A percentile compares a stretch with the other conserved stretches of the same genome.
Evolutionary conservation across 345 rosid genomes (phyloP).

Genomic region (Noccaea bulbosa): DNA sequence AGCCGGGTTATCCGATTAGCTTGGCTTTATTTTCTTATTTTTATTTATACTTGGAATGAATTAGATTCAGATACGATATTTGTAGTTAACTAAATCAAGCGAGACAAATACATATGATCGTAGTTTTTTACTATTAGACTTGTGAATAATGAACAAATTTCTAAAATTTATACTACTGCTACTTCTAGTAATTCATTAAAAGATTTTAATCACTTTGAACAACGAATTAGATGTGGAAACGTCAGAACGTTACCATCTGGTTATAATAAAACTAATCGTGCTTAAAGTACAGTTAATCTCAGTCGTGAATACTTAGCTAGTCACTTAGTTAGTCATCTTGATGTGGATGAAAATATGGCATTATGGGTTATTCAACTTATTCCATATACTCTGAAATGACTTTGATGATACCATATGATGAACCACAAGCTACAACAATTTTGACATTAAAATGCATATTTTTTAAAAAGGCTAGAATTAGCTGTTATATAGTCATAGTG

Average conservation of each 20-base stretch:
- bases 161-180: no score
- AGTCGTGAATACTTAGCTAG: background rate
- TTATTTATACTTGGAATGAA: no score
- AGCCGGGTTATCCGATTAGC: background rate
- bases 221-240: background rate
- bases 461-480: background rate
- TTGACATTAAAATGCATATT: background rate
- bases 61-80: background rate
- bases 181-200: no score
- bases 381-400: background rate
- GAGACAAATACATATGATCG: no score
- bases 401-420: background rate
- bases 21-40: background rate
- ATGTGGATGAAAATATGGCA: background rate
- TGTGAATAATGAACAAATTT: no score
- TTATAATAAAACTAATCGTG: background rate
- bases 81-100: background rate
- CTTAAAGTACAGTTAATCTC: background rate
- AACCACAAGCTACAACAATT: background rate
- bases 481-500: background rate
- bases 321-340: background rate
- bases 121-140: no score
- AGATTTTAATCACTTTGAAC: no score
- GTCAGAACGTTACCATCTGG: background rate
- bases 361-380: no score